phyloP scores from a whole-genome alignment of 2,329 filamentous ascomycete species.

The Cladosporium sp. region DNA sequence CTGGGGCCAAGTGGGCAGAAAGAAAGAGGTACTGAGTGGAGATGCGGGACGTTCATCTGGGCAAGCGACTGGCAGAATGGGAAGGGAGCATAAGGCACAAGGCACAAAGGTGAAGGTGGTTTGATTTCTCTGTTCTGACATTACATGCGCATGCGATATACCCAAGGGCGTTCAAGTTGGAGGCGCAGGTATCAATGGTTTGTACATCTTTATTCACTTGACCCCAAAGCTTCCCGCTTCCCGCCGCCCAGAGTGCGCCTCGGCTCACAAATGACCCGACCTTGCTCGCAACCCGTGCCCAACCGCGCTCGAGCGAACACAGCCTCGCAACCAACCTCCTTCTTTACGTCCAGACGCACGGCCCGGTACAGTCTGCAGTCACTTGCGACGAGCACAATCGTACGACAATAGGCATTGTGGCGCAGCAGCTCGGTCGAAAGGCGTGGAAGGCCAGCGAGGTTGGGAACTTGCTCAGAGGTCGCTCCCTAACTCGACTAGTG shows the following conservation, averaged over 20 bases:
- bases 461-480: too few species aligned
- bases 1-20: conserved; percentile 81
- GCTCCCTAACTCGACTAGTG: too few species aligned
- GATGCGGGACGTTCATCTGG: conserved; percentile 80
- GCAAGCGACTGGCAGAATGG: conserved; percentile 56
- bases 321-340: not conserved
- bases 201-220: not conserved
- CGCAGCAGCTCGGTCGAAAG: too few species aligned
- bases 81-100: not conserved
- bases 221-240: not conserved
- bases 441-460: too few species aligned
- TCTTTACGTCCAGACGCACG: too few species aligned
- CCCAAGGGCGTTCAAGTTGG: not conserved
- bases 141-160: not conserved
- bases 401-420: too few species aligned
- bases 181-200: not conserved
- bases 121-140: not conserved
- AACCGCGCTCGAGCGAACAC: too few species aligned
- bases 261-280: not conserved
- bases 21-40: conserved; percentile 79
- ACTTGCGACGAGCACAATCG: too few species aligned
- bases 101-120: not conserved
- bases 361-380: too few species aligned
- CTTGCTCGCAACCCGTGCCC: too few species aligned
- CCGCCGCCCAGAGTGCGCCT: not conserved